phyloP scores from a whole-genome alignment of 106 monocot genomes.

The Alisma plantagoaquatica region DNA sequence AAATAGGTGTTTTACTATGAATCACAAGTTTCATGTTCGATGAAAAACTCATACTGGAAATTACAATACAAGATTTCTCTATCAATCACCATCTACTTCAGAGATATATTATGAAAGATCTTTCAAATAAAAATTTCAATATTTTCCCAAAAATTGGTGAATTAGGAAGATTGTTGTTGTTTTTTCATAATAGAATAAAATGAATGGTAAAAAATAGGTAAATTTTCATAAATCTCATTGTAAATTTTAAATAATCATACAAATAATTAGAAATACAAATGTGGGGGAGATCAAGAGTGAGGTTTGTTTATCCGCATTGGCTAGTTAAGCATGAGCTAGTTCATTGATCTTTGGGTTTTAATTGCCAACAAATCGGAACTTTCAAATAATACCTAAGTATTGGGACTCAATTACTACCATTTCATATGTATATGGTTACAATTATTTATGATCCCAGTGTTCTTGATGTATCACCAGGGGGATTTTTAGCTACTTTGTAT shows the following conservation, averaged over 20 bases:
- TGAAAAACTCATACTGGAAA: no score
- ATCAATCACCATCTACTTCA: no score
- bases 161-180: not conserved
- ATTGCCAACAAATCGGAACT: not conserved
- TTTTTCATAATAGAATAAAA: no score
- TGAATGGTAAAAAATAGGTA: not conserved
- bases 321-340: not conserved
- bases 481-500: constrained; percentile 13
- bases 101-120: no score
- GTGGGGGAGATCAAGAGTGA: not conserved
- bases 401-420: constrained; percentile 12
- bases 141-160: not conserved
- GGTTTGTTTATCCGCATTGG: not conserved
- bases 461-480: constrained; percentile 7
- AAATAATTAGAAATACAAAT: not conserved
- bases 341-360: constrained; percentile 1
- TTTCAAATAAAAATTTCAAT: not conserved
- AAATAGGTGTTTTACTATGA: no score
- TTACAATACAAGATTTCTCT: no score
- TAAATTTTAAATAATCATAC: not conserved
- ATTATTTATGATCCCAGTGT: constrained; percentile 8
- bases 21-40: no score
- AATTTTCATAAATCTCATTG: not conserved
- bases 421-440: constrained; percentile 15
- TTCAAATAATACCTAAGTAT: constrained; percentile 1